phyloP scores from a whole-genome alignment of 2,329 filamentous ascomycete species.

The Pseudogymnoascus sp. region DNA sequence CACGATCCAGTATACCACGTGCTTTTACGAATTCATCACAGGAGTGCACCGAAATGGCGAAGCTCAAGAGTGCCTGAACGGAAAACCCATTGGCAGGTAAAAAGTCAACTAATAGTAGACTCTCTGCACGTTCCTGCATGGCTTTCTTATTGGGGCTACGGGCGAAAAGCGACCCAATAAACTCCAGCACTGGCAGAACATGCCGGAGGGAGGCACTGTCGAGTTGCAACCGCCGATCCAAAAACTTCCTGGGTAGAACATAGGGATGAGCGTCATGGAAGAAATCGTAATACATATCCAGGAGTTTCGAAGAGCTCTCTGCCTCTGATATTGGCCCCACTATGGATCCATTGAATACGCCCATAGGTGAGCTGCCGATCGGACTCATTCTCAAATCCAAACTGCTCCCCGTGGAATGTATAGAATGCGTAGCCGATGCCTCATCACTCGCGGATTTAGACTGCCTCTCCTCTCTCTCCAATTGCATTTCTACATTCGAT shows the following conservation, averaged over 20 bases:
- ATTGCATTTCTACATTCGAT: constrained; percentile 29
- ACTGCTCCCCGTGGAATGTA: neutral
- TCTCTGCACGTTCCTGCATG: neutral
- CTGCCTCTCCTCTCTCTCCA: constrained; percentile 9
- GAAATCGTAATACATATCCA: constrained; percentile 14
- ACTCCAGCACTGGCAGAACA: constrained; percentile 29
- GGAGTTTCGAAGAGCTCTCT: constrained; percentile 15
- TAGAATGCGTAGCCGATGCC: neutral
- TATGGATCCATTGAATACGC: neutral
- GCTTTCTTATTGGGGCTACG: neutral
- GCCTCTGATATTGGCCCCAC: constrained; percentile 20
- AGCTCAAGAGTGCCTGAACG: constrained; percentile 10
- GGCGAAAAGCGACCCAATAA: constrained; percentile 34
- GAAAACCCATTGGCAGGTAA: constrained; percentile 9
- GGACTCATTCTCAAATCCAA: neutral
- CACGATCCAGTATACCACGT: constrained; percentile 9
- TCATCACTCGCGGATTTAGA: neutral
- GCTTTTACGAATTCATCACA: constrained; percentile 10
- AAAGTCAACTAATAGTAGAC: neutral
- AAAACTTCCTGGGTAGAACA: constrained; percentile 30
- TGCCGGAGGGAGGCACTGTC: constrained; percentile 28
- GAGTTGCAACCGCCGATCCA: constrained; percentile 27
- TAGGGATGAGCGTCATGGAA: constrained; percentile 32
- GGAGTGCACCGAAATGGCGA: constrained; percentile 9
- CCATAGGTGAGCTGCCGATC: neutral